Evolutionary conservation across 2,329 filamentous ascomycete species (phyloP).

Genomic region (Pyrenochaeta sp.): DNA sequence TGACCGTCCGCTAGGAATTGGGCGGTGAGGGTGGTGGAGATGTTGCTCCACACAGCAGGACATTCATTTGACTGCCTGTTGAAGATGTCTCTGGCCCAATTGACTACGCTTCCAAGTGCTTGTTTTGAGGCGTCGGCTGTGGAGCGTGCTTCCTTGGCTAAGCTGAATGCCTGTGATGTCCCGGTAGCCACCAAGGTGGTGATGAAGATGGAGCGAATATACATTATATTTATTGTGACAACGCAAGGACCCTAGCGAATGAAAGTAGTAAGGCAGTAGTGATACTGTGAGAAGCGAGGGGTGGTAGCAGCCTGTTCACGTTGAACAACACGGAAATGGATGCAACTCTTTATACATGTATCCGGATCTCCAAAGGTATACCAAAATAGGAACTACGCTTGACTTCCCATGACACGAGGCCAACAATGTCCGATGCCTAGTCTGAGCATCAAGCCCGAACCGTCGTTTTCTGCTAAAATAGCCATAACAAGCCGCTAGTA

Average conservation of each 20-base stretch:
- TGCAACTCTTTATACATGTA: slow-evolving; percentile 30
- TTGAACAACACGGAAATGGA: slow-evolving; percentile 7
- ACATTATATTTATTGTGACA: slow-evolving; percentile 38
- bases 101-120: slow-evolving; percentile 17
- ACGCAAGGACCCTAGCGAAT: slow-evolving; percentile 9
- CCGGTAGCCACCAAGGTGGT: slow-evolving; percentile 35
- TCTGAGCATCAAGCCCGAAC: slow-evolving; percentile 15
- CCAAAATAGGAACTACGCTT: slow-evolving; percentile 27
- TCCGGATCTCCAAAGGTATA: slow-evolving; percentile 5
- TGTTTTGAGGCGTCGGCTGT: slow-evolving; percentile 26
- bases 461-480: slow-evolving; percentile 17
- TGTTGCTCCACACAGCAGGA: slow-evolving; percentile 44
- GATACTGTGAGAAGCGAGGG: slow-evolving; percentile 14
- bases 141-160: slow-evolving; percentile 28
- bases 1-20: slow-evolving; percentile 45
- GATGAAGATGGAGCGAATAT: slow-evolving; percentile 41
- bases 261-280: slow-evolving; percentile 6
- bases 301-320: slow-evolving; percentile 16
- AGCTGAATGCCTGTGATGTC: slow-evolving; percentile 34
- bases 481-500: slow-evolving; percentile 22
- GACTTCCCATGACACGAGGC: slow-evolving; percentile 4
- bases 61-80: slow-evolving; percentile 22
- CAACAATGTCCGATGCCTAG: slow-evolving; percentile 14
- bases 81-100: slow-evolving; percentile 12
- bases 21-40: slow-evolving; percentile 41